These are phyloP conservation scores for Silene noctiflora DNA, from an alignment of 179 eudicot genomes.

Conservation along the genomic window DNA sequence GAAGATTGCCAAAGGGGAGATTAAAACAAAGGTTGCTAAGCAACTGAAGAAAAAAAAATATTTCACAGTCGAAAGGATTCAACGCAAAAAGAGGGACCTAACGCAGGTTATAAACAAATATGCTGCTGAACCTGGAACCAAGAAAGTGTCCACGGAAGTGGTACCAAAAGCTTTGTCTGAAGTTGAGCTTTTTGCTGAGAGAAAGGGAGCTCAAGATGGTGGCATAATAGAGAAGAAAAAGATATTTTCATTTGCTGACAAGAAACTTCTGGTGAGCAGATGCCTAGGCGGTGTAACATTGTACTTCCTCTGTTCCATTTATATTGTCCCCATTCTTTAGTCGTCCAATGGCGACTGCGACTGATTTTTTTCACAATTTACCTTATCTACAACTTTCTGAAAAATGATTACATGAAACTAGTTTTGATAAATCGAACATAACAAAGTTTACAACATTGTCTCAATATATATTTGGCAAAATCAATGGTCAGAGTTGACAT, in stretches of 20 bases:
- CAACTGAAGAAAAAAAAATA: constrained; percentile 41
- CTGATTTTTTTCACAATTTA: not conserved
- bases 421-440: too few relatives aligned
- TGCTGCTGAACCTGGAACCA: constrained; percentile 29
- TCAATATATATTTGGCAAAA: too few relatives aligned
- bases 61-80: constrained; percentile 52
- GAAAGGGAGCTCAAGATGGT: constrained; percentile 47
- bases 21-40: constrained; percentile 65
- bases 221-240: constrained; percentile 45
- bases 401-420: too few relatives aligned
- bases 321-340: not conserved
- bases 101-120: constrained; percentile 55
- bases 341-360: too few relatives aligned
- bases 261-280: constrained; percentile 79
- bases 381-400: not conserved
- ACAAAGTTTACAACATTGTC: too few relatives aligned
- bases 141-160: constrained; percentile 26
- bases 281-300: not conserved
- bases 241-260: constrained; percentile 53
- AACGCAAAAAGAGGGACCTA: constrained; percentile 79
- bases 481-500: not conserved
- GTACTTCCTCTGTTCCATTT: not conserved
- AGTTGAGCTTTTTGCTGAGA: constrained; percentile 50
- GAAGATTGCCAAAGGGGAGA: constrained; percentile 68
- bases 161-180: constrained; percentile 50